Evolutionary conservation across 108 stramenopile genomes (phyloP).

Genomic region (Schizochytrium sp.): DNA sequence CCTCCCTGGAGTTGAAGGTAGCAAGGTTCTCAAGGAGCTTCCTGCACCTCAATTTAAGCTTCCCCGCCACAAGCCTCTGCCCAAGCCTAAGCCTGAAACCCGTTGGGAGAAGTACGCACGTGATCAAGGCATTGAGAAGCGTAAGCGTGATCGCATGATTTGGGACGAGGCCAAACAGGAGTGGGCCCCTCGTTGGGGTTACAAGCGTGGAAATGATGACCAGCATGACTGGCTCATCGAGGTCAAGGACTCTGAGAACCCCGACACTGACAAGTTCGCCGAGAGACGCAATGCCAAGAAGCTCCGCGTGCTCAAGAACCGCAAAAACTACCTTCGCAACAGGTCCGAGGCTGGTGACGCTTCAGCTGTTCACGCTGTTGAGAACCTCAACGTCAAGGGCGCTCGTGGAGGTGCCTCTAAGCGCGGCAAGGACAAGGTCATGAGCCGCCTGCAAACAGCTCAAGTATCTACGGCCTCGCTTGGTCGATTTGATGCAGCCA

Average conservation of each 20-base stretch:
- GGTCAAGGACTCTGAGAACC: constrained; percentile 70
- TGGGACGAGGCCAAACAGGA: constrained; percentile 75
- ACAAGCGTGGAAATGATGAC: constrained; percentile 72
- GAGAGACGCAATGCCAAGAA: constrained; percentile 72
- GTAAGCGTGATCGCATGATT: constrained; percentile 72
- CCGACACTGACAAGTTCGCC: constrained; percentile 69
- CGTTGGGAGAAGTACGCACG: constrained; percentile 77
- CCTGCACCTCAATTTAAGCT: constrained; percentile 39
- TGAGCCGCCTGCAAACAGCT: neutral
- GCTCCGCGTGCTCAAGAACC: constrained; percentile 75
- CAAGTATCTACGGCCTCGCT: constrained; percentile 64
- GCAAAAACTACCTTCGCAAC: constrained; percentile 65
- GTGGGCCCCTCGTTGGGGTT: constrained; percentile 75
- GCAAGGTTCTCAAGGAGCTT: constrained; percentile 25
- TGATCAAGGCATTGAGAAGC: constrained; percentile 77
- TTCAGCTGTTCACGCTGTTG: neutral
- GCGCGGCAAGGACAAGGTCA: constrained; percentile 3
- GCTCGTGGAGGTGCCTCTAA: neutral
- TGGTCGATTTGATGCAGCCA: constrained; percentile 52
- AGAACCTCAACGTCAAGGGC: neutral
- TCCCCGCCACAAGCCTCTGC: constrained; percentile 63
- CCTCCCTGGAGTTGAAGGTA: constrained; percentile 51
- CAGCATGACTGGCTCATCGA: constrained; percentile 72
- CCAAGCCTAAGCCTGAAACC: constrained; percentile 71
- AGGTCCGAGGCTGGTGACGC: neutral